phyloP scores from a whole-genome alignment of 345 rosid genomes.

The thale cress (Arabidopsis thaliana) region DNA sequence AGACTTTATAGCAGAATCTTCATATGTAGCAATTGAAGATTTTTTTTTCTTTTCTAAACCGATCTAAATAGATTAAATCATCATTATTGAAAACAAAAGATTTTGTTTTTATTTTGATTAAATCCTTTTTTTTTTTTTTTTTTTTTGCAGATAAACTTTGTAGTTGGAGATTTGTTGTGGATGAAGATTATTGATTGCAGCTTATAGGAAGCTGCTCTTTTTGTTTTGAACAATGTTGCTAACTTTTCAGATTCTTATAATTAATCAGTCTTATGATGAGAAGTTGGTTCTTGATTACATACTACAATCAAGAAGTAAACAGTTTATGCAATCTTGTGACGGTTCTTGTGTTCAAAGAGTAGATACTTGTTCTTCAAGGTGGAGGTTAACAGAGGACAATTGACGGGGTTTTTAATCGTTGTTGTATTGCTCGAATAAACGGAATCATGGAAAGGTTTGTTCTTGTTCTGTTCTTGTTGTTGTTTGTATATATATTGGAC shows the following conservation, averaged over 20 bases:
- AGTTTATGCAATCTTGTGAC: slow-evolving; percentile 48
- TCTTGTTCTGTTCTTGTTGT: slow-evolving; percentile 23
- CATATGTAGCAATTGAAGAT: too few relatives aligned
- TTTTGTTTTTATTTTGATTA: background rate
- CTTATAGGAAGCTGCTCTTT: slow-evolving; percentile 75
- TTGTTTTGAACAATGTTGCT: slow-evolving; percentile 65
- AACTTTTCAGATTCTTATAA: slow-evolving; percentile 51
- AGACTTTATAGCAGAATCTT: too few relatives aligned
- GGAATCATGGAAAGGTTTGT: slow-evolving; percentile 79
- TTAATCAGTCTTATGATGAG: slow-evolving; percentile 59
- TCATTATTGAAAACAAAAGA: background rate
- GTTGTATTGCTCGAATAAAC: slow-evolving; percentile 39
- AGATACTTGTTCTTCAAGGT: slow-evolving; percentile 48
- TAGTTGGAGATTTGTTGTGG: slow-evolving; percentile 37
- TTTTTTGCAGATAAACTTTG: slow-evolving; percentile 7
- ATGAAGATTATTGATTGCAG: slow-evolving; percentile 67
- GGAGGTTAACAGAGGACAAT: slow-evolving; percentile 64
- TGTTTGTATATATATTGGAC: slow-evolving; percentile 27
- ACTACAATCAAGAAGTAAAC: slow-evolving; percentile 70
- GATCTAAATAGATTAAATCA: background rate
- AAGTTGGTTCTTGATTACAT: slow-evolving; percentile 54
- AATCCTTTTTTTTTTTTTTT: background rate
- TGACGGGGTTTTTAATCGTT: slow-evolving; percentile 56
- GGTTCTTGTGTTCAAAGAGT: slow-evolving; percentile 51
- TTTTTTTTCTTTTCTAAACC: background rate